phyloP scores from a whole-genome alignment of 169 alveolate species.

The Sarcocystis neurona region DNA sequence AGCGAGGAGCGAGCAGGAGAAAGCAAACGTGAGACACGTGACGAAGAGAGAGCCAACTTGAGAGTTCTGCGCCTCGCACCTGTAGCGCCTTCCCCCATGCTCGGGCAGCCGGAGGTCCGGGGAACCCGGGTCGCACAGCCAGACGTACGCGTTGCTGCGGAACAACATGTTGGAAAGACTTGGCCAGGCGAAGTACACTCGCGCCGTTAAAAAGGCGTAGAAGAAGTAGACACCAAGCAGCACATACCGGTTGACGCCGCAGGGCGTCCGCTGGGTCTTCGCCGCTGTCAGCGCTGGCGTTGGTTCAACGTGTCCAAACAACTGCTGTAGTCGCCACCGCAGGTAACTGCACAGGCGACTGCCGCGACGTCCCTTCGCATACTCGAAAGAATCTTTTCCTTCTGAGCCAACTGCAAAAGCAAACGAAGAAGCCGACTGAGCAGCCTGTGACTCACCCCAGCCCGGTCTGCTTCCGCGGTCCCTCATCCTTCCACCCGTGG shows the following conservation, averaged over 20 bases:
- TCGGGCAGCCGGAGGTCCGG: conserved; percentile 51
- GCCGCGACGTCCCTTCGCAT: not conserved
- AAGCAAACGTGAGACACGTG: conserved; percentile 58
- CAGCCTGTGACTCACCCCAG: not conserved
- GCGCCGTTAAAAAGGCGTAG: conserved; percentile 62
- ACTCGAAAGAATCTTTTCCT: not conserved
- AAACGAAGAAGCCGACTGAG: not conserved
- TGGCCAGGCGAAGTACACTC: conserved; percentile 68
- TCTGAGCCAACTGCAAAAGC: not conserved
- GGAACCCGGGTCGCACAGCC: conserved; percentile 50
- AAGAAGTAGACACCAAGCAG: conserved; percentile 50
- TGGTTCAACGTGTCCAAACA: conserved; percentile 43
- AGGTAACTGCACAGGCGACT: not conserved
- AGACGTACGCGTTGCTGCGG: conserved; percentile 47
- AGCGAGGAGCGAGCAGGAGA: conserved; percentile 63
- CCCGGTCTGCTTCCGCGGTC: not conserved
- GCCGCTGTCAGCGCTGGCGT: conserved; percentile 61
- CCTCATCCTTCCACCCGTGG: not conserved
- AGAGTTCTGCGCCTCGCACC: conserved; percentile 64
- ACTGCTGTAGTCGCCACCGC: not conserved
- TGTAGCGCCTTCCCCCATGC: conserved; percentile 64
- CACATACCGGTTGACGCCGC: conserved; percentile 55
- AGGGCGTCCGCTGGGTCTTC: conserved; percentile 59
- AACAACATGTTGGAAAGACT: conserved; percentile 61
- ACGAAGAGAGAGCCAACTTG: conserved; percentile 61